Base-by-base conservation (phyloP, 495 filamentous ascomycete species). In the Podospora sp. region DNA sequence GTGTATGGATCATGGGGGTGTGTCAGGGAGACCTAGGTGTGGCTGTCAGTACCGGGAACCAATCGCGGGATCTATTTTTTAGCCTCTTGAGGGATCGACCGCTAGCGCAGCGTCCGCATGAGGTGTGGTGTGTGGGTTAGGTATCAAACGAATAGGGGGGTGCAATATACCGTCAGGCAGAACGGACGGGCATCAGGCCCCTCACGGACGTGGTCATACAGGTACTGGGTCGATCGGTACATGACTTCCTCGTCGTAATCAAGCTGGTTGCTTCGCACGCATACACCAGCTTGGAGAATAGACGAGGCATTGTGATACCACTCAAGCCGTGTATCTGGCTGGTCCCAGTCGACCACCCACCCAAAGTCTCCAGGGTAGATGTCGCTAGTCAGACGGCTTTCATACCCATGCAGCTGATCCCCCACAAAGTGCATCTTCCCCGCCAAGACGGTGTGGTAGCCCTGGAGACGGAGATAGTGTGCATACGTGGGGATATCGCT, bases 351-450 rank as follows among this genome's bases (percentile, higher is more conserved):
- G 63, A 94, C 91, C 5, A 86, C 88, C 92, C 92, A 97, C 64
- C 92, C 92, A 72, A 93, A 90, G 72, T 97, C 92, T 51, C 90
- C 92, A 2, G 92, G 92, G 75, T 97, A 97, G 71, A 97, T 96
- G 75, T 97, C 92, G 66, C 86, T 89, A n/a, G 92, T 97, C 69
- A 97, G 82, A 62, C 92, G 85, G 71, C 90, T 88, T 80, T 97
- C 92, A 72, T 92, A 97, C 35, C 92, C 92, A 77, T 97, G 92
- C 61, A 96, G 83, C 79, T 97, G 92, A 72, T 97, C 92, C 55
- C 92, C 92, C 65, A 93, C 91, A 77, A 97, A 97, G 76, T 97
- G 92, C 92, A 97, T 97, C 83, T 97, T 97, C 62, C 92, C 92
- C 0, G 92, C 91, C 68, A 97, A 79, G 5, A 88, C 89, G n/a